Conservation (phyloP, 208 protist species). For the Acanthamoeba healyi region DNA sequence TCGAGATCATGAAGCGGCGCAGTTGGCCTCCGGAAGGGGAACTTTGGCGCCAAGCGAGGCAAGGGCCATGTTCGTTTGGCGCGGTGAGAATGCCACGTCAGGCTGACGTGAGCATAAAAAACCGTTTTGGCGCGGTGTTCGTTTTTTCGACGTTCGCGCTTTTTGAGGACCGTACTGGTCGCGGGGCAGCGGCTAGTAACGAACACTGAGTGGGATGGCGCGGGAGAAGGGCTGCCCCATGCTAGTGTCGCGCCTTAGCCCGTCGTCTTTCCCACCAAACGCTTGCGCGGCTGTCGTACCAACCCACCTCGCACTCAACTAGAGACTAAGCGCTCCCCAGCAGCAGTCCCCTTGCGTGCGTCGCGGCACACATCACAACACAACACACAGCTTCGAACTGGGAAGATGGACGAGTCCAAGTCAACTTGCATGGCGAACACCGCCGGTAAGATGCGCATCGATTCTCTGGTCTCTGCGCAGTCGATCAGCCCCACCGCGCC, state of each 20-base stretch:
- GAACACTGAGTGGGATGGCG: neutral
- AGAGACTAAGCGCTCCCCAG: no score
- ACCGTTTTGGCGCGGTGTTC: neutral
- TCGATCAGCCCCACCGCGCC: conserved; percentile 27
- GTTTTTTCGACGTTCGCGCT: conserved; percentile 1
- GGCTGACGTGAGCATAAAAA: neutral
- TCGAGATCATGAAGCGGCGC: no score
- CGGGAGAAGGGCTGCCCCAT: neutral
- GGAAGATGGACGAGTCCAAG: conserved; percentile 3
- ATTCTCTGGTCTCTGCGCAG: neutral
- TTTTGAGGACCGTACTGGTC: neutral
- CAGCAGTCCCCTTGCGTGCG: no score
- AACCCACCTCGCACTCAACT: neutral
- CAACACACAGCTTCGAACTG: neutral
- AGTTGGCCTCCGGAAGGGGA: no score
- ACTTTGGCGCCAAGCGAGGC: no score
- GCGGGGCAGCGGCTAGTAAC: conserved; percentile 2
- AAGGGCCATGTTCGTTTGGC: no score
- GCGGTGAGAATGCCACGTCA: neutral
- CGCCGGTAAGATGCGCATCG: conserved; percentile 1
- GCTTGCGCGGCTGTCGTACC: neutral
- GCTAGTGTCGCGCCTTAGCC: neutral
- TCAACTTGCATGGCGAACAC: neutral
- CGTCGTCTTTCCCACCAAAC: neutral
- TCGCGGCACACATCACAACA: neutral